Conservation (phyloP, 768 basidiomycete species). For the Gymnopilus dilepis region DNA sequence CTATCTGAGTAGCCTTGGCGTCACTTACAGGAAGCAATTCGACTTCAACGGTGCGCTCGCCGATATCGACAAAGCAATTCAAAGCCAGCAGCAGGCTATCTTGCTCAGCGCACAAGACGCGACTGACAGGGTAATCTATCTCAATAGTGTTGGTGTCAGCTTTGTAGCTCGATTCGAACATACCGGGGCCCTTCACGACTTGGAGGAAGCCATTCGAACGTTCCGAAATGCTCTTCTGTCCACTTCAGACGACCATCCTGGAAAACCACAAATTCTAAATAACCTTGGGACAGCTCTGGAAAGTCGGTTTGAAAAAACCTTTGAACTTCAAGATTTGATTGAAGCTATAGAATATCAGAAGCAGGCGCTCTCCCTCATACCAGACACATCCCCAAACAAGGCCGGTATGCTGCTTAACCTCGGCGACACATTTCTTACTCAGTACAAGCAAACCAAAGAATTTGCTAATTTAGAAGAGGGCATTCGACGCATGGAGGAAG, state of each 20-base stretch:
- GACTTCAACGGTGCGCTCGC: background rate
- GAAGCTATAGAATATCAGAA: background rate
- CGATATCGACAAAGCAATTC: background rate
- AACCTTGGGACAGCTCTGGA: background rate
- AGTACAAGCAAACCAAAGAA: background rate
- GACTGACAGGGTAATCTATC: background rate
- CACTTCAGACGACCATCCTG: background rate
- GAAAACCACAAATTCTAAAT: background rate
- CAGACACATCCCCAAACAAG: background rate
- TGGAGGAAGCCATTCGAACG: background rate
- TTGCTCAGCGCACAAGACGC: background rate
- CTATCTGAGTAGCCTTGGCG: constrained; percentile 1
- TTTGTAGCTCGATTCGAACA: background rate
- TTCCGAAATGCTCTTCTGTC: background rate
- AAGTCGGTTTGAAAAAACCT: background rate
- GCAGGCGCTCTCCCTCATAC: background rate
- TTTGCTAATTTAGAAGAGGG: background rate
- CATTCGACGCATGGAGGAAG: background rate
- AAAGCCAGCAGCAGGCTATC: background rate
- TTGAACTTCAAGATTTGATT: background rate
- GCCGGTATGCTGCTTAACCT: background rate
- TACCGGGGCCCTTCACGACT: background rate
- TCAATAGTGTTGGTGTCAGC: background rate
- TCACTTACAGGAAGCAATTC: background rate
- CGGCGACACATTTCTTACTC: background rate